These are phyloP conservation scores for Clonostachys solani DNA, from an alignment of 2,329 filamentous ascomycete genomes.

Conservation along the genomic window DNA sequence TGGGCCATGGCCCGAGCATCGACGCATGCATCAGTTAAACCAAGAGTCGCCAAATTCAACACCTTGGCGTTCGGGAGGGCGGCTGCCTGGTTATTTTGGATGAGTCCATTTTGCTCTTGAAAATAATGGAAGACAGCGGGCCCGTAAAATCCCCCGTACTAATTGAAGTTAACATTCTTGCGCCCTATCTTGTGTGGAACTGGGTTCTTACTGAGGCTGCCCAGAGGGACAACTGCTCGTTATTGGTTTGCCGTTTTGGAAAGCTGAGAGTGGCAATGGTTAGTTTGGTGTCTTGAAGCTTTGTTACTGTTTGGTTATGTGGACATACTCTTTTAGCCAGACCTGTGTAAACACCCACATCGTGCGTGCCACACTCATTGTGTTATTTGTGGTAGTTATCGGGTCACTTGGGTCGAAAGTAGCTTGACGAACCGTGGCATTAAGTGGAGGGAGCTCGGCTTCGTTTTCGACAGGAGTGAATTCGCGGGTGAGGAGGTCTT, in stretches of 20 bases:
- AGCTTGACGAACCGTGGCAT: conserved; percentile 7
- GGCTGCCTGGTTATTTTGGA: conserved; percentile 1
- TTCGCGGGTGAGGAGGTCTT: conserved; percentile 33
- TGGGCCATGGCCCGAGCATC: conserved; percentile 56
- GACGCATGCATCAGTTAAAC: conserved; percentile 64
- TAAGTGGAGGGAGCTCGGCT: conserved; percentile 1
- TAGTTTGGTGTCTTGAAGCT: not conserved
- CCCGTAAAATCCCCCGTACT: conserved; percentile 3
- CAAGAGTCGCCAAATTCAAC: conserved; percentile 51
- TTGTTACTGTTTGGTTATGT: not conserved
- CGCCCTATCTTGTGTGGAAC: not conserved
- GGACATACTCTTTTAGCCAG: conserved; percentile 36
- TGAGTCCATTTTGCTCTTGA: conserved; percentile 3
- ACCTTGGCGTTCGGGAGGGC: conserved; percentile 33
- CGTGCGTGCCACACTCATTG: conserved; percentile 44
- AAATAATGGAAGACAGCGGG: conserved; percentile 1
- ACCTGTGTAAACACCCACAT: conserved; percentile 60
- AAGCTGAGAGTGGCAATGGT: conserved; percentile 26
- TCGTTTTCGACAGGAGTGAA: not conserved
- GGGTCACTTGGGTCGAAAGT: conserved; percentile 5
- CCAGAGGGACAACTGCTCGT: conserved; percentile 55
- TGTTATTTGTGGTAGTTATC: conserved; percentile 31
- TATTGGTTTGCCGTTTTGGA: conserved; percentile 44
- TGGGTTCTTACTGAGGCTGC: conserved; percentile 41
- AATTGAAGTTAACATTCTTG: not conserved